Percentiles rank a stretch among this genome's conserved stretches.
phyloP scores from a whole-genome alignment of 129 eudicot species.

The Flaveria trinervia region DNA sequence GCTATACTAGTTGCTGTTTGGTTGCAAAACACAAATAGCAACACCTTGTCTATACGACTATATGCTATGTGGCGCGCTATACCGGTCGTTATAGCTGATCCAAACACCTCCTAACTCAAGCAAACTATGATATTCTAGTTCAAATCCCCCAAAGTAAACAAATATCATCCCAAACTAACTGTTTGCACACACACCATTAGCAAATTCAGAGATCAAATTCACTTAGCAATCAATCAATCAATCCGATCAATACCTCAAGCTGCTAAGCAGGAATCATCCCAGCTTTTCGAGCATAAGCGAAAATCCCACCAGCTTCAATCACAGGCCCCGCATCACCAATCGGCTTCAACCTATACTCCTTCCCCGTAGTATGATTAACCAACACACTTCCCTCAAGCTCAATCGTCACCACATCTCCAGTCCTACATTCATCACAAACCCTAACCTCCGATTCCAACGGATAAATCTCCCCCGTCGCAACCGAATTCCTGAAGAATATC shows the following conservation, averaged over 20 bases:
- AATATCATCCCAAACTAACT: background rate
- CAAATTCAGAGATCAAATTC: background rate
- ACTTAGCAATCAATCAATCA: too few relatives aligned
- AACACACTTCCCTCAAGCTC: slow-evolving; percentile 63
- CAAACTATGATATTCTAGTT: background rate
- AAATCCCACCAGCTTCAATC: slow-evolving; percentile 96
- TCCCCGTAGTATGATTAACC: slow-evolving; percentile 90
- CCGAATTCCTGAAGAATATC: slow-evolving; percentile 92
- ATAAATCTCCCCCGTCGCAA: slow-evolving; percentile 88
- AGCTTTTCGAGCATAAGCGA: slow-evolving; percentile 82
- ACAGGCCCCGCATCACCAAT: slow-evolving; percentile 99
- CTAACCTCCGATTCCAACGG: slow-evolving; percentile 85
- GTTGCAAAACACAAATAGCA: too few relatives aligned
- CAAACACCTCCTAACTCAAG: background rate
- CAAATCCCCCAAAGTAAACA: background rate
- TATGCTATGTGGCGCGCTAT: too few relatives aligned
- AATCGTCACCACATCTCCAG: slow-evolving; percentile 83
- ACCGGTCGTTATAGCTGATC: too few relatives aligned
- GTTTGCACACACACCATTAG: background rate
- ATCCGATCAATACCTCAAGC: slow-evolving; percentile 4
- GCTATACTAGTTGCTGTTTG: too few relatives aligned
- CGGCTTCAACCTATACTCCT: slow-evolving; percentile 79
- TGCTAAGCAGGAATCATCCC: slow-evolving; percentile 84
- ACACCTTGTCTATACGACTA: too few relatives aligned
- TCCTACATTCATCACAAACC: slow-evolving; percentile 86